phyloP scores from a whole-genome alignment of 768 basidiomycete species.

The Chalciporus pseudorubinellus region DNA sequence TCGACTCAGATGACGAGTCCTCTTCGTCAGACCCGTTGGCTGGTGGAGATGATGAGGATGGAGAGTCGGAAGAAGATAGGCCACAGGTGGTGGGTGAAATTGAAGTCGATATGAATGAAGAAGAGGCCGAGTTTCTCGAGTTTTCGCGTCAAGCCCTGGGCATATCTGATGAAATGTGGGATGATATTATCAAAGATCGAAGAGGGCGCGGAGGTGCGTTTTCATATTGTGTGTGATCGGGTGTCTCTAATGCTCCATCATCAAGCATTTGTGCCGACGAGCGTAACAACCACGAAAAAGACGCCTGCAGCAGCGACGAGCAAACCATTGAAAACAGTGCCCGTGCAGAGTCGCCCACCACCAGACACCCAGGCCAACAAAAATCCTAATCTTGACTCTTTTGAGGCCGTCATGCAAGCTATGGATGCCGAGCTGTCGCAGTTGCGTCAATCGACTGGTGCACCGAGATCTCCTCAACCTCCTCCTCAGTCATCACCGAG shows the following conservation, averaged over 20 bases:
- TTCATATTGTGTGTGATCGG: background rate
- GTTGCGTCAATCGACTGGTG: slow-evolving; percentile 31
- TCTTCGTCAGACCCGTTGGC: slow-evolving; percentile 54
- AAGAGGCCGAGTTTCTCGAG: slow-evolving; percentile 92
- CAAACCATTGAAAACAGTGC: slow-evolving; percentile 19
- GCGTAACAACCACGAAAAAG: slow-evolving; percentile 10
- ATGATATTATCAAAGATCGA: slow-evolving; percentile 78
- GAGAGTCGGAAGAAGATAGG: slow-evolving; percentile 74
- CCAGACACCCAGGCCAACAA: slow-evolving; percentile 40
- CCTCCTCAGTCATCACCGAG: slow-evolving; percentile 20
- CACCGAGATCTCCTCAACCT: slow-evolving; percentile 13
- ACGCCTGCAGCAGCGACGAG: background rate
- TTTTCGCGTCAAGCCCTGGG: slow-evolving; percentile 93
- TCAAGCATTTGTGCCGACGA: slow-evolving; percentile 59
- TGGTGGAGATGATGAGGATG: slow-evolving; percentile 44
- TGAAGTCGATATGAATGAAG: slow-evolving; percentile 89
- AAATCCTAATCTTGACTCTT: slow-evolving; percentile 82
- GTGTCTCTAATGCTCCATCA: slow-evolving; percentile 8
- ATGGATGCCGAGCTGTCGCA: slow-evolving; percentile 83
- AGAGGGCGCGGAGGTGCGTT: slow-evolving; percentile 76
- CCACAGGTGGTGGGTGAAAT: slow-evolving; percentile 82
- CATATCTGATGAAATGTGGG: slow-evolving; percentile 86
- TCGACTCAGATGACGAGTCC: slow-evolving; percentile 87
- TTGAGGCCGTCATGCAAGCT: slow-evolving; percentile 94
- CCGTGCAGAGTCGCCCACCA: slow-evolving; percentile 12